Evolutionary conservation across 371 early-diverging fungal genomes (phyloP).

Genomic region (Neoconidiobolus thromboides): DNA sequence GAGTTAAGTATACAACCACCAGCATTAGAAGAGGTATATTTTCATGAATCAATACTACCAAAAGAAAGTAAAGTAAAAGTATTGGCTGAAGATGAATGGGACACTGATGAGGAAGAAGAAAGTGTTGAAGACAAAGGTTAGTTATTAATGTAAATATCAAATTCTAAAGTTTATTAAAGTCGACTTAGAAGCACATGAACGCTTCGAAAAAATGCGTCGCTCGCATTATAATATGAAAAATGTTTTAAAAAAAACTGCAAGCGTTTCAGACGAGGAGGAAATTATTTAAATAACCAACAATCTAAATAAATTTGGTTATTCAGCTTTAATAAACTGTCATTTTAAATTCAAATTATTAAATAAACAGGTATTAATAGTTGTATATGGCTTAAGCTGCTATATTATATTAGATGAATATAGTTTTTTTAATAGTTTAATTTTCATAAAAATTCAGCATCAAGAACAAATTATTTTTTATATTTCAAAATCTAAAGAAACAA

Average conservation of each 20-base stretch:
- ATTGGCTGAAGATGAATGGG: background rate
- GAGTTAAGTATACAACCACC: background rate
- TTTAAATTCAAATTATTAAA: too few relatives aligned
- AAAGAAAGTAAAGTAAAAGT: background rate
- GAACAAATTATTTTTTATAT: too few relatives aligned
- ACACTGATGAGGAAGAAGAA: background rate
- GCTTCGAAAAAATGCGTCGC: background rate
- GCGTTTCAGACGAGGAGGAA: too few relatives aligned
- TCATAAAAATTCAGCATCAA: too few relatives aligned
- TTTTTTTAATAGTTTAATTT: too few relatives aligned
- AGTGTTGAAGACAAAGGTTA: background rate
- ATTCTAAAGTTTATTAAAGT: background rate
- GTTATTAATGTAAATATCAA: background rate
- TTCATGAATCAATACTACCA: background rate
- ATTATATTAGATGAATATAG: too few relatives aligned
- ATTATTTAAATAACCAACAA: too few relatives aligned
- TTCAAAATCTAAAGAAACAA: too few relatives aligned
- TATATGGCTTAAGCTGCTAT: too few relatives aligned
- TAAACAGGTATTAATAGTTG: too few relatives aligned
- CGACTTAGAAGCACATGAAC: background rate
- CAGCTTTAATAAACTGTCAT: too few relatives aligned
- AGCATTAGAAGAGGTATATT: background rate
- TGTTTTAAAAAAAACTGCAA: background rate
- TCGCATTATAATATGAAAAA: conserved; percentile 7
- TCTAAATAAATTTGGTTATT: too few relatives aligned